Base-by-base conservation (phyloP, 139 green algal species). In the Picochlorum costavermella region DNA sequence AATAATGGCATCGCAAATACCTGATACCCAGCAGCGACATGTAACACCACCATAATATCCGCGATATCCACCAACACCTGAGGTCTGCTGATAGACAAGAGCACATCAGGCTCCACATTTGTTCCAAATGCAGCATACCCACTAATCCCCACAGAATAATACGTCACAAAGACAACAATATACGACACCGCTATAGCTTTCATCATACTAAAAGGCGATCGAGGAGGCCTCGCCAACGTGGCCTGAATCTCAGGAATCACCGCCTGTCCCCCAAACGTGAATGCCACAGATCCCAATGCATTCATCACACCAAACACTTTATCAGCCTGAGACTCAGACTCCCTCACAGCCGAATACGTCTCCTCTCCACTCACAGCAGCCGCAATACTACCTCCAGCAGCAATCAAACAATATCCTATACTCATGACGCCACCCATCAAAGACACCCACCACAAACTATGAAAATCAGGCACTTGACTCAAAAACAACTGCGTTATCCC, bases 1-100 rank as follows among this genome's bases (percentile, higher is more conserved):
- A 84, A 84, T 2, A 84, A 61, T 0, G 78, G 78, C 71, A 82
- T 76, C 10, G 66, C 69, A 67, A 84, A 84, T 28, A 87, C 65
- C 74, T 86, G 77, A 50, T 73, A 84, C 5, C 65, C 76, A 5
- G 80, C 74, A 31, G 76, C 65, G 60, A 88, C 75, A 70, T 88
- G 82, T 2, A 85, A 23, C 9, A 88, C 67, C 20, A 88, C 82
- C 70, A 83, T 79, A 12, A 83, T 37, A 46, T 88, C 85, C 3
- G 82, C 82, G 11, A 70, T 50, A 3, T 60, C 53, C 44, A 83
- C 71, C 43, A 88, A 17, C n/a, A 26, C 48, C 0, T 40, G 4
- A 1, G 82, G 73, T 13, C 51, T 29, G 2, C 20, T 56, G 13
- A 88, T 69, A 30, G 71, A 79, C 20, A 86, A 71, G 30, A 88